Evolutionary conservation across 2,329 filamentous ascomycete species (phyloP).

Genomic region (Ophiocordyceps camponoti-saundersi): DNA sequence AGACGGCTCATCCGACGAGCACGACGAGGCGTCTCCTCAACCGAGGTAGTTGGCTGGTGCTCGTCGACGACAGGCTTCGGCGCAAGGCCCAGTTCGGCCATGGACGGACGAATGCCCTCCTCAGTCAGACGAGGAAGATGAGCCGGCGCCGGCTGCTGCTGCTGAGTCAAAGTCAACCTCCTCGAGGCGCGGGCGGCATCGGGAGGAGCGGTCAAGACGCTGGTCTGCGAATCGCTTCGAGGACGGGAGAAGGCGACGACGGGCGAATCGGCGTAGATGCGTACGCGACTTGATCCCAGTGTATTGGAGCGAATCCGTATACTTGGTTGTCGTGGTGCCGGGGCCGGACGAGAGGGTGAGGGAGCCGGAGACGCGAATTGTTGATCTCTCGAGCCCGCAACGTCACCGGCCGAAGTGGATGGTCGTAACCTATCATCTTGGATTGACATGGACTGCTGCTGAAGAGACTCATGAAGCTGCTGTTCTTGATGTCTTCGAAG

Average conservation of each 20-base stretch:
- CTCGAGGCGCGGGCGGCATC: slow-evolving; percentile 4
- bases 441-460: too few relatives aligned
- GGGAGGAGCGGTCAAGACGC: slow-evolving; percentile 7
- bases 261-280: background rate
- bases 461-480: too few relatives aligned
- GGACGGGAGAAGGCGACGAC: slow-evolving; percentile 7
- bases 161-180: background rate
- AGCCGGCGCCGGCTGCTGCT: slow-evolving; percentile 12
- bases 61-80: too few relatives aligned
- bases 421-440: too few relatives aligned
- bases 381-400: too few relatives aligned
- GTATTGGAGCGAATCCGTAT: slow-evolving; percentile 8
- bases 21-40: too few relatives aligned
- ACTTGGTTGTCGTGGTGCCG: slow-evolving; percentile 6
- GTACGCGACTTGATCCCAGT: background rate
- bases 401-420: too few relatives aligned
- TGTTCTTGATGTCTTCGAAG: too few relatives aligned
- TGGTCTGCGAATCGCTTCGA: slow-evolving; percentile 19
- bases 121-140: slow-evolving; percentile 22
- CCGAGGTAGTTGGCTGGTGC: slow-evolving; percentile 5
- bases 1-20: slow-evolving; percentile 6
- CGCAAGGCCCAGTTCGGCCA: slow-evolving; percentile 12
- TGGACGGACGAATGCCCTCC: slow-evolving; percentile 17
- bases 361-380: background rate
- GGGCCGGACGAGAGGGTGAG: background rate